Evolutionary conservation across 129 eudicot genomes (phyloP).

Genomic region (Artemisia tridentata): DNA sequence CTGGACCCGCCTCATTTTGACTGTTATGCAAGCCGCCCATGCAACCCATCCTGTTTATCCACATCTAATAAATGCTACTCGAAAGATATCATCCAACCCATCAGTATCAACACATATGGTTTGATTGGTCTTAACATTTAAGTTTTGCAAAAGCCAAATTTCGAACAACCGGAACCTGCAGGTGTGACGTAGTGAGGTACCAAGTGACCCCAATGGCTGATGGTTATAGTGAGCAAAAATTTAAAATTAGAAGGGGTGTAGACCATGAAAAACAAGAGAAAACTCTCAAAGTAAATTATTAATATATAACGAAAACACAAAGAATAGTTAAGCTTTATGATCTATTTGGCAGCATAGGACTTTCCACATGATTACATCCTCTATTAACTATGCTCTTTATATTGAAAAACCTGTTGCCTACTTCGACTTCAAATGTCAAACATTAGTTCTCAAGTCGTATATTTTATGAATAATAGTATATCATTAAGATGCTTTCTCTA

Average conservation of each 20-base stretch:
- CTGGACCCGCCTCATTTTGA: background rate
- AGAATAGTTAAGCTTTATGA: background rate
- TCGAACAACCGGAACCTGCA: constrained; percentile 9
- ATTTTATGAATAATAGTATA: background rate
- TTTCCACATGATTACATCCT: constrained; percentile 3
- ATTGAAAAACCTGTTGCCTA: background rate
- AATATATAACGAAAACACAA: background rate
- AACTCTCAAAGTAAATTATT: background rate
- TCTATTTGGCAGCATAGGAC: background rate
- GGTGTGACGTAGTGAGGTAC: background rate
- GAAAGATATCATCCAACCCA: background rate
- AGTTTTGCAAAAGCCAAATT: background rate
- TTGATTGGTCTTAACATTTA: background rate
- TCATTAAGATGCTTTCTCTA: background rate
- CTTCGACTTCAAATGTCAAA: background rate
- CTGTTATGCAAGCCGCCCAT: background rate
- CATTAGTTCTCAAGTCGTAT: background rate
- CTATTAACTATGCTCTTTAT: constrained; percentile 2
- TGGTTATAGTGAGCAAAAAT: background rate
- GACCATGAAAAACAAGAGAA: background rate
- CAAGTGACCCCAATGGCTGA: constrained; percentile 13
- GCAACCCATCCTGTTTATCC: background rate
- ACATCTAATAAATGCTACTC: background rate
- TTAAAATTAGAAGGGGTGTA: background rate
- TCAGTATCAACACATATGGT: background rate